Evolutionary conservation across 257 asterid genomes (phyloP).

Genomic region (Salvia splendens): DNA sequence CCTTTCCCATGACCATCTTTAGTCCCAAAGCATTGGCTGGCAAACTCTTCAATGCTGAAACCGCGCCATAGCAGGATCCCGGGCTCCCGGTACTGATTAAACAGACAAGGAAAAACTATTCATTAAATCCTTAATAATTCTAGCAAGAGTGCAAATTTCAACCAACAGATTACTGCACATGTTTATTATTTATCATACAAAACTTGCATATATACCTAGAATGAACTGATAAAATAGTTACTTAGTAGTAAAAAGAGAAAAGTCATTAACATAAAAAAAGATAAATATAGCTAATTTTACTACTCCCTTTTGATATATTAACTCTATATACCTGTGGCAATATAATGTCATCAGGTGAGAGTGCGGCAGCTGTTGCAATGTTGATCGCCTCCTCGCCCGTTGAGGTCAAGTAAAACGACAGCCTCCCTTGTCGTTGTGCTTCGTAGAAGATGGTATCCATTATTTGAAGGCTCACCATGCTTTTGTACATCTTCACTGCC

Average conservation of each 20-base stretch:
- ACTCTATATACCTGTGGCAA: slow-evolving; percentile 52
- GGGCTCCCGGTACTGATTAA: slow-evolving; percentile 63
- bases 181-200: no score
- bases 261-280: no score
- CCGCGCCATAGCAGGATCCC: slow-evolving; percentile 95
- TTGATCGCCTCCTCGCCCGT: slow-evolving; percentile 85
- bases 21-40: slow-evolving; percentile 79
- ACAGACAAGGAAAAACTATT: neutral
- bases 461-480: slow-evolving; percentile 74
- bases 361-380: slow-evolving; percentile 93
- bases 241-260: no score
- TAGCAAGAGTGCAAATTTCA: no score
- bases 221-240: no score
- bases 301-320: no score
- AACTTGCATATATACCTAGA: slow-evolving; percentile 36
- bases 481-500: slow-evolving; percentile 67
- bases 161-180: no score
- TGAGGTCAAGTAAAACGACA: slow-evolving; percentile 77
- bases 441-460: slow-evolving; percentile 81
- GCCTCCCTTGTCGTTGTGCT: slow-evolving; percentile 88
- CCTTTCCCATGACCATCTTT: slow-evolving; percentile 80
- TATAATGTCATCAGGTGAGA: slow-evolving; percentile 55
- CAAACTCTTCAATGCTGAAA: slow-evolving; percentile 70
- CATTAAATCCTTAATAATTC: no score
- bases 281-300: no score